Evolutionary conservation across 331 rosid species (phyloP), one percentile per base, ranked within the genome.

Genomic region (Arachis monticola): DNA sequence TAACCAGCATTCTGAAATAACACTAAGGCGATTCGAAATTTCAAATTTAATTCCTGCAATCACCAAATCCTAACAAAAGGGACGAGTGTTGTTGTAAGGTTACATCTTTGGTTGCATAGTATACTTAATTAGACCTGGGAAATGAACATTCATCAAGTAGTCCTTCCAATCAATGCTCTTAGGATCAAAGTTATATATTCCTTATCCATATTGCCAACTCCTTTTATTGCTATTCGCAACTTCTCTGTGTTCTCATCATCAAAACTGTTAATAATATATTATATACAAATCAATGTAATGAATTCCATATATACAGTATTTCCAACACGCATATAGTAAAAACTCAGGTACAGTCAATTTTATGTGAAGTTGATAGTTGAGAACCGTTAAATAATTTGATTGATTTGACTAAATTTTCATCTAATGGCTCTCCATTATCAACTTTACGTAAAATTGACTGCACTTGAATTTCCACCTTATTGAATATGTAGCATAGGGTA

Each of bases 141-240:
- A 8, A 70, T 87, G 86, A 4, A 10, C 41, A 45, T 87, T 79
- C 81, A 77, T 58, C 48, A 84, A 13, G 74, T 87, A 87, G 48
- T 84, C 76, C 4, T 53, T 73, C 91, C 88, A 84, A 17, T 87
- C 63, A 50, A 87, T 74, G 27, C 31, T n/a, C 27, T 51, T 82
- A 1, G 91, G 85, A 12, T 87, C 86, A 46, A 84, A 79, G 64
- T 76, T 38, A 40, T 75, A 87, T 42, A 87, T n/a, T n/a, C 55
- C 0, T 73, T 73, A 22, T 56, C 67, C 27, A 65, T 80, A 1
- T 2, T 48, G 7, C 6, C 46, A 42, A 7, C 5, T 42, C 46
- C 27, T 58, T 52, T 61, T 13, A 79, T 44, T 32, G 45, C 68
- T 38, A 17, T 40, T 46, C 71, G 65, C 61, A 87, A 53, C 64